Evolutionary conservation across 306 rosid genomes (phyloP), one percentile per base, ranked within the genome.

Genomic region (Castanea crenata): DNA sequence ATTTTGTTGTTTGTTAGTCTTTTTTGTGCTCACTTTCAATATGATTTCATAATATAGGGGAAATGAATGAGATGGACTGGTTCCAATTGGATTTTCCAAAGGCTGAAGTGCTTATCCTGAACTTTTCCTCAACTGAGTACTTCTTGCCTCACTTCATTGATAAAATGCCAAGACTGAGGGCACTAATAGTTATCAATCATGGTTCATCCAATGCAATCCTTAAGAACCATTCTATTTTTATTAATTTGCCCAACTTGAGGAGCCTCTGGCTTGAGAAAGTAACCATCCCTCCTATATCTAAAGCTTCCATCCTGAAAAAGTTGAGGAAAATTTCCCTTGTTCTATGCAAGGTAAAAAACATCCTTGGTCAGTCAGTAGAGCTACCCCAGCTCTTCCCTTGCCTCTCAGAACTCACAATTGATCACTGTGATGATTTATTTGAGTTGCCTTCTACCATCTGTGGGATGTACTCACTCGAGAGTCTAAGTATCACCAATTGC

Each of bases 211-310:
- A 78, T 78, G 90, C 99, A 14, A 57, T 71, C 38, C 90, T 94
- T 58, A 59, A 78, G 32, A 92, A 89, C 65, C 80, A 83, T 38
- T 84, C 89, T 1, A 80, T 92, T 31, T 86, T 91, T 52, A 32
- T 85, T 15, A 81, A 81, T 65, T 71, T 90, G 78, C n/a, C 71
- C 16, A 81, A 83, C 78, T 75, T 92, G 73, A 89, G 87, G 76
- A 90, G 95, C 85, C 89, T 94, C 15, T 94, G 97, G 99, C 97
- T 94, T 34, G 99, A 94, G 82, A 94, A 91, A 55, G 86, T 91
- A 32, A 84, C 87, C 4, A 85, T 87, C 46, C 93, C 97, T 5
- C 85, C 82, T 9, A 81, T 91, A 20, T 83, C 88, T 44, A 71
- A 70, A 71, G 8, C 44, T 34, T 49, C 83, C 31, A 23, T 75